Evolutionary conservation across 441 rosid genomes (phyloP).

Genomic region (Eruca vesicaria): DNA sequence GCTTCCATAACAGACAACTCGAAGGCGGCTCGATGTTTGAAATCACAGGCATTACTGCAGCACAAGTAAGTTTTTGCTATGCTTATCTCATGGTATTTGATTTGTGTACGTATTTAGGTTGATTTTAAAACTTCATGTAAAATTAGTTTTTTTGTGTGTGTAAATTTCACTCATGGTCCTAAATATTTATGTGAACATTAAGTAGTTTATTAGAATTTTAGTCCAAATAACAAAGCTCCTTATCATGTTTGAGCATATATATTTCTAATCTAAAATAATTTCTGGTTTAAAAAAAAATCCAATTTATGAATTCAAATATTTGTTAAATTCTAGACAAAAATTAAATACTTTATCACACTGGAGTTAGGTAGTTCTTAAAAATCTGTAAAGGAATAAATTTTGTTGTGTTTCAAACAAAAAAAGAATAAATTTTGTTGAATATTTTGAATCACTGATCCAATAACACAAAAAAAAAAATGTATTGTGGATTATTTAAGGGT

Average conservation of each 20-base stretch:
- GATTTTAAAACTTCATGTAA: neutral
- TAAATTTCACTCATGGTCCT: neutral
- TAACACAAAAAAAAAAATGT: neutral
- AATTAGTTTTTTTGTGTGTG: neutral
- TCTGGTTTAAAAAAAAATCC: neutral
- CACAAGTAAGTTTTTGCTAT: slow-evolving; percentile 23
- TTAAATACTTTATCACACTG: neutral
- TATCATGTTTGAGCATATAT: neutral
- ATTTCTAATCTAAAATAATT: neutral
- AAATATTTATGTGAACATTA: neutral
- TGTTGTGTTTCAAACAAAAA: too few species aligned
- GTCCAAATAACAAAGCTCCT: neutral
- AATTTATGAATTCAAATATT: neutral
- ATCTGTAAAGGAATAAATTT: neutral
- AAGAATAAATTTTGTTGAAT: neutral
- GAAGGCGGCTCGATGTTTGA: slow-evolving; percentile 19
- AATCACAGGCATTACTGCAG: slow-evolving; percentile 36
- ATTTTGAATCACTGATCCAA: neutral
- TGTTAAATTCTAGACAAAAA: neutral
- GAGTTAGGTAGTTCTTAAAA: neutral
- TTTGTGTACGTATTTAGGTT: neutral
- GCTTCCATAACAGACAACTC: slow-evolving; percentile 7
- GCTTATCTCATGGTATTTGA: neutral
- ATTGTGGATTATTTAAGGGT: neutral
- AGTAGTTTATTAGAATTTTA: neutral